phyloP scores from a whole-genome alignment of 176 grass and related monocot species.

The Luzula sylvatica region DNA sequence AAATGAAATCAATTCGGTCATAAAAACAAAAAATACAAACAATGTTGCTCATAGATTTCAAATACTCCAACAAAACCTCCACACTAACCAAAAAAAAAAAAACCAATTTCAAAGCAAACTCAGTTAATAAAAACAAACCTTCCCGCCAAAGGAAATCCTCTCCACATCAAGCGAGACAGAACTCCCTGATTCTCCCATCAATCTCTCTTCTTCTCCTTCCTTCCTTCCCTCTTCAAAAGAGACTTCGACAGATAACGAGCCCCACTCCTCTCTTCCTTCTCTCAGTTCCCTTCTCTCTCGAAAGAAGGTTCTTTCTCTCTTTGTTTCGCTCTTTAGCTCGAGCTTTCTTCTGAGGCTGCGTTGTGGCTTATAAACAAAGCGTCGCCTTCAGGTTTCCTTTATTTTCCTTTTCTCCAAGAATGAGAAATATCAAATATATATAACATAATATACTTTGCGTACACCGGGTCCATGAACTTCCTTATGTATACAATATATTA shows the following conservation, averaged over 20 bases:
- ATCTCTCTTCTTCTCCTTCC: constrained; percentile 4
- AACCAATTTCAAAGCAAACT: constrained; percentile 4
- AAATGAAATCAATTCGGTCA: constrained; percentile 4
- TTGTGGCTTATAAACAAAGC: constrained; percentile 46
- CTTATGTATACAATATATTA: too few relatives aligned
- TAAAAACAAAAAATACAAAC: background rate
- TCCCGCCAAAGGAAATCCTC: constrained; percentile 87
- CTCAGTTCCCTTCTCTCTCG: background rate
- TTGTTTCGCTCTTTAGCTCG: background rate
- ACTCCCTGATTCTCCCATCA: constrained; percentile 57
- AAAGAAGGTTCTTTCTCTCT: constrained; percentile 2
- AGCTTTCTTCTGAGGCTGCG: constrained; percentile 12
- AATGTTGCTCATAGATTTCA: constrained; percentile 10
- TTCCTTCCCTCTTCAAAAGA: background rate
- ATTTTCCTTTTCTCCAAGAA: constrained; percentile 1
- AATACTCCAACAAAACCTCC: constrained; percentile 3
- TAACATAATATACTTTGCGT: too few relatives aligned
- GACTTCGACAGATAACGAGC: background rate
- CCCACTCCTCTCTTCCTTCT: background rate
- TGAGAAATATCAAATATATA: constrained; percentile 8
- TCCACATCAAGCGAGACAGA: constrained; percentile 59
- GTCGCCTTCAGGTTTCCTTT: constrained; percentile 10
- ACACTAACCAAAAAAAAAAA: constrained; percentile 6
- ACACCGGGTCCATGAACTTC: too few relatives aligned
- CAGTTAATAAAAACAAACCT: constrained; percentile 32